phyloP scores from a whole-genome alignment of 140 eudicot genomes.

The Senecio squalidus region DNA sequence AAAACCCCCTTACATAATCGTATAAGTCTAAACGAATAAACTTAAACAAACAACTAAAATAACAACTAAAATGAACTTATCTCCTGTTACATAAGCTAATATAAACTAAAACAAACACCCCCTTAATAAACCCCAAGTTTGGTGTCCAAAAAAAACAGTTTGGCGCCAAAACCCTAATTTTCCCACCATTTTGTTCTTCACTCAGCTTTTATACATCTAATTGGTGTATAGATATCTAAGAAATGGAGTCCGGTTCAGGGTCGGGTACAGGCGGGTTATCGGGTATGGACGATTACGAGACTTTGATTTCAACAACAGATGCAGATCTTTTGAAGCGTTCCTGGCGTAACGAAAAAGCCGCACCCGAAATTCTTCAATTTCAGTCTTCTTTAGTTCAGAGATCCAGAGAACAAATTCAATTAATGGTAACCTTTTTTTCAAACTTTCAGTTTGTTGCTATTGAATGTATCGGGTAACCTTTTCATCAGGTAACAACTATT shows the following conservation, averaged over 20 bases:
- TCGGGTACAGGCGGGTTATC: slow-evolving; percentile 37
- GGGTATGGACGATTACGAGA: slow-evolving; percentile 64
- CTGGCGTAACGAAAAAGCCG: slow-evolving; percentile 92
- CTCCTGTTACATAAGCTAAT: too few relatives aligned
- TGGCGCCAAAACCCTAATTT: neutral
- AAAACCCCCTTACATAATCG: too few relatives aligned
- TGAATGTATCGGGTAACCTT: too few relatives aligned
- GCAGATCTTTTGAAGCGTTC: slow-evolving; percentile 75
- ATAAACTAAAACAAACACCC: too few relatives aligned
- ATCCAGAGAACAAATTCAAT: slow-evolving; percentile 66
- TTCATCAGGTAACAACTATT: too few relatives aligned
- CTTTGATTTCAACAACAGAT: slow-evolving; percentile 69
- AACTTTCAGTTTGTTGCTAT: neutral
- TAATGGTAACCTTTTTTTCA: slow-evolving; percentile 56
- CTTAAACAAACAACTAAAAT: too few relatives aligned
- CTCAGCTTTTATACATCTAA: neutral
- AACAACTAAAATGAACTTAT: too few relatives aligned
- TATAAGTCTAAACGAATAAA: too few relatives aligned
- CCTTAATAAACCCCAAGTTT: too few relatives aligned
- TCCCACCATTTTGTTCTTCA: neutral
- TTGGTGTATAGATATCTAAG: neutral
- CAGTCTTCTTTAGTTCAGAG: slow-evolving; percentile 62
- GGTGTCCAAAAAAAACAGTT: neutral
- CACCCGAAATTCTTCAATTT: slow-evolving; percentile 75
- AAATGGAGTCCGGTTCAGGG: slow-evolving; percentile 19